Evolutionary conservation across 345 rosid species (phyloP).

Genomic region (Carallia pectinifolia): DNA sequence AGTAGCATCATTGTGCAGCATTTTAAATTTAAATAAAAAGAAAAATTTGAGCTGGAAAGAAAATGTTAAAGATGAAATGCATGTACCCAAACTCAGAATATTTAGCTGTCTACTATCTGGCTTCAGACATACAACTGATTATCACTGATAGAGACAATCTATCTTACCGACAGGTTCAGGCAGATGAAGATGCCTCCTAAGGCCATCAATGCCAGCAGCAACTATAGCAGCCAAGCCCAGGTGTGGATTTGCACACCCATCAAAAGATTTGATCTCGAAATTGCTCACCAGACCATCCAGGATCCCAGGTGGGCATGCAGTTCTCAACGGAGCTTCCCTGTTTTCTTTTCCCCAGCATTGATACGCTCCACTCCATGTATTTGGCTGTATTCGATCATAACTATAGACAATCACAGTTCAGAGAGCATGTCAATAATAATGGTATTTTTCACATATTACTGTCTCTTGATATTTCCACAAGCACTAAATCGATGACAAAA

Average conservation of each 20-base stretch:
- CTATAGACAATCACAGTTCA: slow-evolving; percentile 29
- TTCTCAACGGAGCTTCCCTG: slow-evolving; percentile 79
- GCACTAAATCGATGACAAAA: not conserved
- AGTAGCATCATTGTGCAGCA: too few relatives aligned
- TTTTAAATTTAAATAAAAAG: too few relatives aligned
- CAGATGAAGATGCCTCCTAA: slow-evolving; percentile 56
- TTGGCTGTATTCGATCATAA: slow-evolving; percentile 92
- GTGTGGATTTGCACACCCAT: slow-evolving; percentile 91
- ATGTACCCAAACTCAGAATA: too few relatives aligned
- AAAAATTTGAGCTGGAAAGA: too few relatives aligned
- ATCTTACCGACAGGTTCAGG: slow-evolving; percentile 77
- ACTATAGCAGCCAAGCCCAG: slow-evolving; percentile 69
- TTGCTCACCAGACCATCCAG: slow-evolving; percentile 74
- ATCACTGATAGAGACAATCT: too few relatives aligned
- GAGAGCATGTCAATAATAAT: not conserved
- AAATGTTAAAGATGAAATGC: too few relatives aligned
- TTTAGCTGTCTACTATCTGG: too few relatives aligned
- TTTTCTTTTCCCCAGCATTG: slow-evolving; percentile 99
- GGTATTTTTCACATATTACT: too few relatives aligned
- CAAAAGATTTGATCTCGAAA: slow-evolving; percentile 87
- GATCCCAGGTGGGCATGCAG: slow-evolving; percentile 91
- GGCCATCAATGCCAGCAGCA: slow-evolving; percentile 94
- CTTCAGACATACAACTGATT: too few relatives aligned
- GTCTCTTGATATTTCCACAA: not conserved
- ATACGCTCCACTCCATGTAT: slow-evolving; percentile 95